Base-by-base conservation (phyloP, 768 basidiomycete genomes). In the Phaffia australis region DNA sequence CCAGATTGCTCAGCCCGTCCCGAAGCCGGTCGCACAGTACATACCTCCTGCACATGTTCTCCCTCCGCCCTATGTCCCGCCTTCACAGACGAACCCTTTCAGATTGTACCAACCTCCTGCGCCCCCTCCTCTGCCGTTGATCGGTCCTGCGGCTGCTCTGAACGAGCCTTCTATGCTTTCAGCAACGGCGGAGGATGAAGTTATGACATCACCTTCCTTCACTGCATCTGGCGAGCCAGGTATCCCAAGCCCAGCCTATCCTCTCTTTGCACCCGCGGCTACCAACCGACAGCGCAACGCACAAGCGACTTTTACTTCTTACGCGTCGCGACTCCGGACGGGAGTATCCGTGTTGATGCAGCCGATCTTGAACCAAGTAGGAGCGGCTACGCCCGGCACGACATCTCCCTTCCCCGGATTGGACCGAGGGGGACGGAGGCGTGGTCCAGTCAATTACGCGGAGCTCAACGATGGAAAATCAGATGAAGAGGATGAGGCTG, bases 301-400 rank as follows among this genome's bases (percentile, higher is more conserved):
- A 15, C 94, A 97, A 74, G 92, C 87, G 0, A 77, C 84, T 18
- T 81, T 83, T 64, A 86, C 89, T 0, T 87, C 89, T 1, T 98
- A 95, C 75, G 80, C 91, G 0, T 87, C 92, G 7, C 83, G 94
- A n/a, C 79, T 98, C 60, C 85, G 88, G 29, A 93, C 94, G 0
- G 95, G 95, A 19, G 81, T 87, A 3, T 87, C 89, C 0, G 83
- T 91, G 7, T 83, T 99, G 71, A 82, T 98, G 77, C 95, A 99
- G 73, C 95, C 95, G 23, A 83, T 89, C 71, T 72, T 83, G 15
- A 76, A 79, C 47, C 58, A 30, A 4, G 72, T 73, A 42, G 73
- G 76, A 64, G 54, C 46, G 16, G 62, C 35, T 51, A 29, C 83
- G 70, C 16, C 69, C 71, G n/a, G 74, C 80, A 0, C 76, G 81